phyloP scores from a whole-genome alignment of 257 asterid species.

The Penstemon newberryi region DNA sequence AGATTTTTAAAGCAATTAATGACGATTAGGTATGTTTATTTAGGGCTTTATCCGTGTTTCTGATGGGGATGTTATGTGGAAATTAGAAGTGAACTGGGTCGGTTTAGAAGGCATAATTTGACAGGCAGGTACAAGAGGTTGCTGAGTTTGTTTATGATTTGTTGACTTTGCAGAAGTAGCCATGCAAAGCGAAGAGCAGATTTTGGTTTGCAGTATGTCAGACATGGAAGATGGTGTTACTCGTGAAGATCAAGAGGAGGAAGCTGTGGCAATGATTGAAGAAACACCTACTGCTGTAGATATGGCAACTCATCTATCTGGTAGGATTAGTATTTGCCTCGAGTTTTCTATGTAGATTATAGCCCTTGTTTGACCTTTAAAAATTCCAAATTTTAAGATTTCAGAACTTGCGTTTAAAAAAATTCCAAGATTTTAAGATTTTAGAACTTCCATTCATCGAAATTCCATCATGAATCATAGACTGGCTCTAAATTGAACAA shows the following conservation, averaged over 20 bases:
- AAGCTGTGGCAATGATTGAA: conserved; percentile 62
- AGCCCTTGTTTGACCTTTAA: conserved; percentile 17
- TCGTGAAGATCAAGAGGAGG: conserved; percentile 68
- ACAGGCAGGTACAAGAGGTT: conserved; percentile 13
- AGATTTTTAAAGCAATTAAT: too few species aligned
- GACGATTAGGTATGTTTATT: too few species aligned
- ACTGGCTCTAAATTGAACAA: conserved; percentile 8
- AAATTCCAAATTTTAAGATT: background rate
- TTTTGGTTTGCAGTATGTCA: conserved; percentile 45
- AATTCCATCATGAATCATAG: conserved; percentile 4
- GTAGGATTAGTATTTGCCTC: conserved; percentile 29
- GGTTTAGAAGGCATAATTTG: background rate
- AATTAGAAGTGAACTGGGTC: background rate
- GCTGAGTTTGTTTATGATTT: conserved; percentile 23
- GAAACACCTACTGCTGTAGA: conserved; percentile 49
- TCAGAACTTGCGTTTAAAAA: background rate
- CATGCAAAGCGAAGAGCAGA: conserved; percentile 60
- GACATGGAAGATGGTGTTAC: conserved; percentile 60
- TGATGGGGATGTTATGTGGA: background rate
- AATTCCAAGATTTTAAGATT: background rate
- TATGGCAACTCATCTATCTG: conserved; percentile 32
- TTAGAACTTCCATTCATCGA: background rate
- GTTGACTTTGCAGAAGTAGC: conserved; percentile 40
- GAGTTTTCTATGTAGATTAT: conserved; percentile 9
- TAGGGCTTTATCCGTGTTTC: too few species aligned